Percentiles rank a stretch among this genome's conserved stretches.
Evolutionary conservation across 148 eudicot genomes (phyloP).

Genomic region (Bassia scoparia): DNA sequence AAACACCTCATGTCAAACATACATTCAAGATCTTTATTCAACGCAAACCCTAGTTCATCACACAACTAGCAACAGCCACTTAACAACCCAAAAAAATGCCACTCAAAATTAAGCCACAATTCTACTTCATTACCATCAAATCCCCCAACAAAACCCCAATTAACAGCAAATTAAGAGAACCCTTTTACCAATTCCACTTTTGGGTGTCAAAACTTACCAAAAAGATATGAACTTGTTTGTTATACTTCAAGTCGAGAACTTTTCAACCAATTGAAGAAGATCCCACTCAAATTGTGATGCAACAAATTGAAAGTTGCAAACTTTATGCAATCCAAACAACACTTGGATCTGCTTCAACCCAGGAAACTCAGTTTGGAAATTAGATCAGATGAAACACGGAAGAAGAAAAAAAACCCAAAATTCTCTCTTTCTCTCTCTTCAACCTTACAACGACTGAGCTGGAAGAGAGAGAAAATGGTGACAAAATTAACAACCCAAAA

Average conservation of each 20-base stretch:
- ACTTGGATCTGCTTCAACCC: constrained; percentile 34
- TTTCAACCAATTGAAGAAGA: constrained; percentile 23
- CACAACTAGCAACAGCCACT: constrained; percentile 9
- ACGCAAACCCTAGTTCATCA: constrained; percentile 26
- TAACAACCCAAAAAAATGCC: constrained; percentile 7
- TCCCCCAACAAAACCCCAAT: constrained; percentile 12
- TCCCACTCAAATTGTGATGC: constrained; percentile 14
- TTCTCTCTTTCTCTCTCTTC: constrained; percentile 1
- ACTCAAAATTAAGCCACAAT: constrained; percentile 19
- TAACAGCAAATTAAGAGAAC: constrained; percentile 18
- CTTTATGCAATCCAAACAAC: constrained; percentile 8
- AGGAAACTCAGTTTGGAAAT: not conserved
- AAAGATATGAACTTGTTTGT: constrained; percentile 18
- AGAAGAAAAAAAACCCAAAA: constrained; percentile 15
- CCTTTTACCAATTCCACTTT: not conserved
- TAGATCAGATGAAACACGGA: constrained; percentile 25
- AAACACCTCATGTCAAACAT: not conserved
- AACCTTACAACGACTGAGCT: not conserved
- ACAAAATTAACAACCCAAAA: constrained; percentile 23
- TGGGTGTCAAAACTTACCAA: constrained; percentile 20
- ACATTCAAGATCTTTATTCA: constrained; percentile 18
- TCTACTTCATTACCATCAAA: constrained; percentile 7
- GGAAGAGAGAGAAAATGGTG: constrained; percentile 18
- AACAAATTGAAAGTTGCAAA: constrained; percentile 4
- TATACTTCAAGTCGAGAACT: constrained; percentile 26